A percentile compares a stretch with the other conserved stretches of the same genome.
Evolutionary conservation across 352 stramenopile species (phyloP).

Genomic region (Globisporangium spinosum): DNA sequence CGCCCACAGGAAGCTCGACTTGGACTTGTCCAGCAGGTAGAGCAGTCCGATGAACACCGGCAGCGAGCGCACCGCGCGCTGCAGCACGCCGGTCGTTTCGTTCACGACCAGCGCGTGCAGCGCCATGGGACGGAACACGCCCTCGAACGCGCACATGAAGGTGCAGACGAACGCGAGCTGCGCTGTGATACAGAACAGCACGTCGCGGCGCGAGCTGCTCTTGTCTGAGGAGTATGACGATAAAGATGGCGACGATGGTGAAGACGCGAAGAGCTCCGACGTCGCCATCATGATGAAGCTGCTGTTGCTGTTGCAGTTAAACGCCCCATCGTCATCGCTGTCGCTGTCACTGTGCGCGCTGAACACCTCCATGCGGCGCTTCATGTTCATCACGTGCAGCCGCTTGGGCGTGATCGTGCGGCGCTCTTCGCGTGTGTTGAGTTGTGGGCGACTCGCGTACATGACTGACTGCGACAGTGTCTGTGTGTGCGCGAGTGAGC

Average conservation of each 20-base stretch:
- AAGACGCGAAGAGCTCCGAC: constrained; percentile 1
- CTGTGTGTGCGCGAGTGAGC: background rate
- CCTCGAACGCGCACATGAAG: constrained; percentile 6
- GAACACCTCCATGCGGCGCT: constrained; percentile 8
- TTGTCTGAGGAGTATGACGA: background rate
- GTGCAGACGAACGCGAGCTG: constrained; percentile 5
- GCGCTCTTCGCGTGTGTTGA: background rate
- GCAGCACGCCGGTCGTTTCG: background rate
- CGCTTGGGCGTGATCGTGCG: background rate
- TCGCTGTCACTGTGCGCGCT: background rate
- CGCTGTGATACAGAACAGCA: background rate
- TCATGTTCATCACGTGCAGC: background rate
- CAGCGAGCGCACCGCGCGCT: background rate
- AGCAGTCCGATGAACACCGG: constrained; percentile 6
- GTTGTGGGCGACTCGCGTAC: background rate
- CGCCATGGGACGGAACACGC: background rate
- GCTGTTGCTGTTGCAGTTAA: background rate
- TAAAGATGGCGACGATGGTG: background rate
- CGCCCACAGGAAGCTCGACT: constrained; percentile 1
- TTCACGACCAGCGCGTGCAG: background rate
- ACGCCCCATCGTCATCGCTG: background rate
- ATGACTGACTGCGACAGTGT: background rate
- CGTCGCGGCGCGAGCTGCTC: background rate
- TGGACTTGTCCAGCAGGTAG: background rate
- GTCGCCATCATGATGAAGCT: background rate